phyloP scores from a whole-genome alignment of 352 stramenopile species.

The Peronospora farinosa region DNA sequence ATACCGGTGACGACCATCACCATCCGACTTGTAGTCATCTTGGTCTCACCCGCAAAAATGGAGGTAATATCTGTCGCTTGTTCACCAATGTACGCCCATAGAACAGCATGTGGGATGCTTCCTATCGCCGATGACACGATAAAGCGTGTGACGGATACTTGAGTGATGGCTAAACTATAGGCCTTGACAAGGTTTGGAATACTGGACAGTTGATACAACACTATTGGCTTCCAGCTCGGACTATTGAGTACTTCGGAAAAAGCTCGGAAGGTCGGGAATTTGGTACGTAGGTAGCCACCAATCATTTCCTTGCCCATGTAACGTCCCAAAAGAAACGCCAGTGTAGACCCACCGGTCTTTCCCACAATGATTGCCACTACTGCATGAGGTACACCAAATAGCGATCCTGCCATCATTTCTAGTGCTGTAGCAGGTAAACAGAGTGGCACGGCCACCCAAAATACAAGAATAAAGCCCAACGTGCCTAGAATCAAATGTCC shows the following conservation, averaged over 20 bases:
- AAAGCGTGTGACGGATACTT: slow-evolving; percentile 52
- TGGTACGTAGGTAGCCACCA: slow-evolving; percentile 49
- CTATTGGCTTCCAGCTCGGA: slow-evolving; percentile 63
- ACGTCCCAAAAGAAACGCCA: slow-evolving; percentile 57
- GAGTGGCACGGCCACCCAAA: slow-evolving; percentile 61
- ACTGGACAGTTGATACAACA: slow-evolving; percentile 73
- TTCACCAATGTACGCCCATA: slow-evolving; percentile 68
- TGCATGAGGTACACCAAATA: slow-evolving; percentile 52
- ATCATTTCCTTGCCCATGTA: slow-evolving; percentile 51
- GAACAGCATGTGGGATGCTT: slow-evolving; percentile 48
- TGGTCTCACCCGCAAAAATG: slow-evolving; percentile 43
- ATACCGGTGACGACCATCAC: slow-evolving; percentile 37
- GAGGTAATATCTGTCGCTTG: slow-evolving; percentile 64
- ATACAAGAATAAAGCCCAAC: slow-evolving; percentile 41
- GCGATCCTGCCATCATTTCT: slow-evolving; percentile 55
- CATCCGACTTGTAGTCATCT: slow-evolving; percentile 41
- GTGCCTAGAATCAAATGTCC: slow-evolving; percentile 45
- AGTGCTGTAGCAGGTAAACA: slow-evolving; percentile 62
- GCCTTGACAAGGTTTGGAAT: slow-evolving; percentile 77
- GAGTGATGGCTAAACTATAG: slow-evolving; percentile 72
- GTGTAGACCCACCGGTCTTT: slow-evolving; percentile 60
- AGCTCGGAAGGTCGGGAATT: slow-evolving; percentile 65
- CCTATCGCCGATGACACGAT: slow-evolving; percentile 48
- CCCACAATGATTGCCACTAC: slow-evolving; percentile 57
- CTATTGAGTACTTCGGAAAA: slow-evolving; percentile 59